Evolutionary conservation across 1,284 basidiomycete genomes (phyloP).

Genomic region (Pseudozyma hubeiensis): DNA sequence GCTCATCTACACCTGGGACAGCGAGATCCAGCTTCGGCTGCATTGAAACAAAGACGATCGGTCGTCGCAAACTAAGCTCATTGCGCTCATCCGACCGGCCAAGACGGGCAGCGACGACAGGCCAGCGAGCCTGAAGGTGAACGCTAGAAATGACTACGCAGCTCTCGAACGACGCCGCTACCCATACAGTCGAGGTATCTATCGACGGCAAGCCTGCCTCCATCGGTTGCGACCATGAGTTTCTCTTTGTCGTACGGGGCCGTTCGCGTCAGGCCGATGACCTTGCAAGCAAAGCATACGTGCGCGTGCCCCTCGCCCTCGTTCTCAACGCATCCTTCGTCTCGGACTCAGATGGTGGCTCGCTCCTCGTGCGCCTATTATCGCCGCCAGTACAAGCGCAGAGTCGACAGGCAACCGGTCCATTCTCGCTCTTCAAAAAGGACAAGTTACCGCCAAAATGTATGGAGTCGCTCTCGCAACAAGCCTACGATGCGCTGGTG

Average conservation of each 20-base stretch:
- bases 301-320: conserved; percentile 50
- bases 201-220: conserved; percentile 59
- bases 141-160: conserved; percentile 7
- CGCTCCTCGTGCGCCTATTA: conserved; percentile 56
- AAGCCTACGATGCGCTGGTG: conserved; percentile 19
- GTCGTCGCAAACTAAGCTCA: too few species aligned
- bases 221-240: conserved; percentile 52
- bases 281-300: conserved; percentile 31
- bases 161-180: neutral
- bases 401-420: conserved; percentile 2
- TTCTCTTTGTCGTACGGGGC: conserved; percentile 52
- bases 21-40: too few species aligned
- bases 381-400: conserved; percentile 45
- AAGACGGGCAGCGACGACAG: too few species aligned
- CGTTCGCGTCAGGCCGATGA: conserved; percentile 14
- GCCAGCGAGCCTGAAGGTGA: neutral
- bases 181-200: conserved; percentile 41
- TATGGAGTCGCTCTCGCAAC: conserved; percentile 31
- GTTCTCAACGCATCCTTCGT: conserved; percentile 61
- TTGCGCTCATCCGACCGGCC: too few species aligned
- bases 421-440: conserved; percentile 47
- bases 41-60: too few species aligned
- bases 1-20: too few species aligned
- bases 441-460: conserved; percentile 20
- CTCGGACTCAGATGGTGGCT: conserved; percentile 61